phyloP scores from a whole-genome alignment of 257 asterid species.

The Primulina eburnea region DNA sequence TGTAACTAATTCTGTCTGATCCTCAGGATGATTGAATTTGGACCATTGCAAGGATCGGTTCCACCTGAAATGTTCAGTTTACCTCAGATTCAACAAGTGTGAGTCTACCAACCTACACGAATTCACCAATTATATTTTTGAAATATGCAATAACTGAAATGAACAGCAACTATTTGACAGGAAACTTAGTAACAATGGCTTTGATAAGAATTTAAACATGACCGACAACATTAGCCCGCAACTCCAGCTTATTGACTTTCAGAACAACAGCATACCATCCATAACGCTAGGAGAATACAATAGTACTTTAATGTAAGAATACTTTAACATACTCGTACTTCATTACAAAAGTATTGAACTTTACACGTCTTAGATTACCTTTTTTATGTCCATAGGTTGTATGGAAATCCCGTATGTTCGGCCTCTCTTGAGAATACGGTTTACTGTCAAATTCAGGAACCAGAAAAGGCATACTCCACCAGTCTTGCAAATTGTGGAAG shows the following conservation, averaged over 20 bases:
- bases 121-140: neutral
- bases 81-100: conserved; percentile 93
- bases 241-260: conserved; percentile 75
- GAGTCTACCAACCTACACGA: conserved; percentile 32
- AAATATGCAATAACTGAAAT: neutral
- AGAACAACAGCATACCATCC: conserved; percentile 68
- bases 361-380: conserved; percentile 1
- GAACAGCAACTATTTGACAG: conserved; percentile 37
- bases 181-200: conserved; percentile 76
- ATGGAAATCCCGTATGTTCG: conserved; percentile 86
- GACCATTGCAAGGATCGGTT: conserved; percentile 68
- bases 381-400: conserved; percentile 48
- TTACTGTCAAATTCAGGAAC: conserved; percentile 80
- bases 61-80: conserved; percentile 65
- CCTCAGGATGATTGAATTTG: conserved; percentile 75
- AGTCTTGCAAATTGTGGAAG: conserved; percentile 81
- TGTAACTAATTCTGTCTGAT: conserved; percentile 21
- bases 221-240: conserved; percentile 54
- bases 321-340: neutral
- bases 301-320: conserved; percentile 65
- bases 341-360: neutral
- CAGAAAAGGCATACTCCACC: conserved; percentile 71
- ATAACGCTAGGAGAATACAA: conserved; percentile 83
- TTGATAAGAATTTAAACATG: conserved; percentile 63
- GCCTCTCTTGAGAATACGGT: conserved; percentile 59